Evolutionary conservation across 768 basidiomycete genomes (phyloP).

Genomic region (Cystobasidium tubakii): DNA sequence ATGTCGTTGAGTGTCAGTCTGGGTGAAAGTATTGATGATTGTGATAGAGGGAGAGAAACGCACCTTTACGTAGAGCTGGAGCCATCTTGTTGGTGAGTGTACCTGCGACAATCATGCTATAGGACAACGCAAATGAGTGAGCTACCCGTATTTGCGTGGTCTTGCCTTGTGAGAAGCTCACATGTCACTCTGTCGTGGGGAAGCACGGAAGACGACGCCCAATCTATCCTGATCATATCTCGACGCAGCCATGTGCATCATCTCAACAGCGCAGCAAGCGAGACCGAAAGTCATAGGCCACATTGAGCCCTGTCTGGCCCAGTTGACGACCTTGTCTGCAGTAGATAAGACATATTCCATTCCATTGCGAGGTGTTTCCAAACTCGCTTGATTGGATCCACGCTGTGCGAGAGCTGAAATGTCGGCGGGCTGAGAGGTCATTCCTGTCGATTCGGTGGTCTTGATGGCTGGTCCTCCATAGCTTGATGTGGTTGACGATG

Average conservation of each 20-base stretch:
- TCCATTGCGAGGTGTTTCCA: constrained; percentile 82
- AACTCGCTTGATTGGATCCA: constrained; percentile 74
- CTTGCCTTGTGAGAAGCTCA: too few species aligned
- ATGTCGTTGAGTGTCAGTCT: too few species aligned
- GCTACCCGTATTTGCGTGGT: too few species aligned
- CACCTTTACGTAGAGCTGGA: constrained; percentile 75
- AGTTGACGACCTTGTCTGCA: constrained; percentile 91
- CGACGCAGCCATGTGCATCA: constrained; percentile 99
- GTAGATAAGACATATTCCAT: constrained; percentile 98
- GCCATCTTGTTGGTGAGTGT: constrained; percentile 99
- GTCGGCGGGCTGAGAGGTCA: constrained; percentile 23
- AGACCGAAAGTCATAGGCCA: constrained; percentile 99
- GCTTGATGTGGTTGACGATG: constrained; percentile 10
- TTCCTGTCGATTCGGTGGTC: not conserved
- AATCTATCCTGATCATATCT: constrained; percentile 97
- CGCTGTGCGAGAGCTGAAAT: constrained; percentile 59
- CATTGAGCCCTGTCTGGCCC: constrained; percentile 95
- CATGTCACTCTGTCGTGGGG: constrained; percentile 60
- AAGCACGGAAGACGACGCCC: constrained; percentile 97
- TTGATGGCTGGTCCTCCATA: constrained; percentile 3
- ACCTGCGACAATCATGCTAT: constrained; percentile 96
- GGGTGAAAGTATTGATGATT: too few species aligned
- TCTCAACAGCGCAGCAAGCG: constrained; percentile 97
- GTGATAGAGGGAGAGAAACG: not conserved
- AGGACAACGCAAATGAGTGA: too few species aligned